Evolutionary conservation across 371 early-diverging fungal genomes (phyloP).

Genomic region (Apophysomyces trapeziformis): DNA sequence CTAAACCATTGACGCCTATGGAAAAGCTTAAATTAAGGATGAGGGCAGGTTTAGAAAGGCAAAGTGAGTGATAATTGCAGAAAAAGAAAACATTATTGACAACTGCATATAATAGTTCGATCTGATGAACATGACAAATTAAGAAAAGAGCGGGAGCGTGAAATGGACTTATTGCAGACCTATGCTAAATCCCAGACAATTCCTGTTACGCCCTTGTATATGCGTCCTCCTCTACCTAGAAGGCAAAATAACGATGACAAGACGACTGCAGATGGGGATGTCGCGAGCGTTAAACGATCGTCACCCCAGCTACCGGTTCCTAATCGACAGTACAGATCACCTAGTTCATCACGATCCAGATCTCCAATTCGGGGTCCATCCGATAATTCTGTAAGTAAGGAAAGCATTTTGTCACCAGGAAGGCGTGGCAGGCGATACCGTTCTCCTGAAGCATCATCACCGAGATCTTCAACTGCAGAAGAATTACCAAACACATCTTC

Average conservation of each 20-base stretch:
- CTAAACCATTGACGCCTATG: slow-evolving; percentile 55
- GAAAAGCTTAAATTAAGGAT: slow-evolving; percentile 53
- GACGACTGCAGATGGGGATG: not conserved
- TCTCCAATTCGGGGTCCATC: slow-evolving; percentile 4
- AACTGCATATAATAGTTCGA: slow-evolving; percentile 25
- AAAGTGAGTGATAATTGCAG: slow-evolving; percentile 32
- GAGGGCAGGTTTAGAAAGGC: slow-evolving; percentile 52
- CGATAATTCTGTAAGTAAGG: not conserved
- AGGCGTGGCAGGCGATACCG: slow-evolving; percentile 13
- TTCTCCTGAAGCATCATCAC: slow-evolving; percentile 16
- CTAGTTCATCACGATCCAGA: slow-evolving; percentile 19
- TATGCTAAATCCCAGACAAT: slow-evolving; percentile 25
- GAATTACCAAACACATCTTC: not conserved
- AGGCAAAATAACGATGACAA: slow-evolving; percentile 15
- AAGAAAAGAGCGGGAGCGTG: slow-evolving; percentile 36
- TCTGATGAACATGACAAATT: slow-evolving; percentile 34
- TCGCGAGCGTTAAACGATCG: slow-evolving; percentile 9
- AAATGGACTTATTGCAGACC: slow-evolving; percentile 31
- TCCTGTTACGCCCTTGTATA: slow-evolving; percentile 15
- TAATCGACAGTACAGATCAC: slow-evolving; percentile 20
- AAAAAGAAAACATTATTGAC: not conserved
- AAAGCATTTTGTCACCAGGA: not conserved
- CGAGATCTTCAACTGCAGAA: not conserved
- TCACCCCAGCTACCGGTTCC: slow-evolving; percentile 15
- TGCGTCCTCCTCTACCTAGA: slow-evolving; percentile 24